Base-by-base conservation (phyloP, 2,329 filamentous ascomycete species). In the Trichophaea hybrida region DNA sequence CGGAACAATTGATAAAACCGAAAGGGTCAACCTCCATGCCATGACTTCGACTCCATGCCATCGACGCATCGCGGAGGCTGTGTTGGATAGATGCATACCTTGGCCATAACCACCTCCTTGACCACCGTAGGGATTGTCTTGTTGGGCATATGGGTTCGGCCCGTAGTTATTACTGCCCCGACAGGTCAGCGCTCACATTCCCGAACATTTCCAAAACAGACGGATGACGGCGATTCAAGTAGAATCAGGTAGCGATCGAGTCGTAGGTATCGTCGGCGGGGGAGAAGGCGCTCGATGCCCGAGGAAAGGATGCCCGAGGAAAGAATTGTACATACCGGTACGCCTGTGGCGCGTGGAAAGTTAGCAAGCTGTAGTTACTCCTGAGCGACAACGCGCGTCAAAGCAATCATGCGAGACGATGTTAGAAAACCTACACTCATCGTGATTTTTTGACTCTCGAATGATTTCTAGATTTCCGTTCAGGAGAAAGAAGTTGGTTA, bases 101-200 rank as follows among this genome's bases (percentile, higher is more conserved):
- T 46, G 44, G 46, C 55, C 61, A 43, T 56, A 48, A 15, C 62
- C 60, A 24, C 7, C 24, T 49, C 38, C 34, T 33, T 60, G 50
- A 49, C 60, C 50, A 38, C 61, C 63, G 49, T 65, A 61, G 17
- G 61, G 61, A 35, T 64, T 58, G 49, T 62, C 57, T 33, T 61
- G 55, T 48, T 65, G 61, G 17, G 63, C 61, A 59, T 65, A 65
- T 52, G 63, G 63, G 59, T 65, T 65, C 52, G 61, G 58, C 37
- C 35, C 34, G 38, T 56, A 46, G 50, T 34, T 34, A 53, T 32
- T 53, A 32, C 13, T 17, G 10, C 38, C 7, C n/a, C 38, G 38
- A 2, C 38, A 43, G 24, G 38, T 43, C 2, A 43, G 38, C n/a
- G 38, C 38, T 43, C 38, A 15, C 38, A 43, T 43, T 15, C n/a